Base-by-base conservation (phyloP, 257 asterid genomes). In the Solanum dulcamara region DNA sequence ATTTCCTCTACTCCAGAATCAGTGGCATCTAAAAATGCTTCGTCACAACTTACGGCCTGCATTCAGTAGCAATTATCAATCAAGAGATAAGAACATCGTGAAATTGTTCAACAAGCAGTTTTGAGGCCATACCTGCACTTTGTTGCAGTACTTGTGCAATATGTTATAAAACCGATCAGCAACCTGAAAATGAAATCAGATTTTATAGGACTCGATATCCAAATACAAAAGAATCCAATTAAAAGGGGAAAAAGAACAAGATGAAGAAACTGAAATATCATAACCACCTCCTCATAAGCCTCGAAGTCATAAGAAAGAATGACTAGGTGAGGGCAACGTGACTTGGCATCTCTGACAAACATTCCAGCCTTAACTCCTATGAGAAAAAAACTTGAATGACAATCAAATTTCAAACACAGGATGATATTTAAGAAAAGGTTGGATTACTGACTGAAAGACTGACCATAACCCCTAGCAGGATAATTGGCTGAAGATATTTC, bases 11-110 rank as follows among this genome's bases (percentile, higher is more conserved):
- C 89, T 81, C 91, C 94, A 15, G 92, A 90, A 66, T 92, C 98
- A 68, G 96, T 91, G 87, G 92, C 93, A 86, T 97, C 98, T 80
- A 97, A 79, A 91, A 95, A 97, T 77, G 99, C 98, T 90, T 97
- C 99, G 85, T 97, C 99, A 86, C 99, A 97, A 90, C 99, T 97
- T 84, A 97, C 94, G 83, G 99, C 98, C 98, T 97, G 92, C 88
- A 91, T 70, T 32, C 67, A 37, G 59, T 11, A 84, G 86, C 84
- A 85, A 84, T 62, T 37, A 64, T 84, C 85, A 42, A 40, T 87
- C 84, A 85, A 77, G 85, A 85, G 90, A 15, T 53, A 83, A 75
- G 32, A n/a, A 80, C 12, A 40, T 84, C 20, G 26, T 40, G 46
- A 50, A 77, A 32, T 26, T 28, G 20, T 17, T 79, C 70, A 50